Evolutionary conservation across 257 asterid species (phyloP).

Genomic region (Solanum bukasovii): DNA sequence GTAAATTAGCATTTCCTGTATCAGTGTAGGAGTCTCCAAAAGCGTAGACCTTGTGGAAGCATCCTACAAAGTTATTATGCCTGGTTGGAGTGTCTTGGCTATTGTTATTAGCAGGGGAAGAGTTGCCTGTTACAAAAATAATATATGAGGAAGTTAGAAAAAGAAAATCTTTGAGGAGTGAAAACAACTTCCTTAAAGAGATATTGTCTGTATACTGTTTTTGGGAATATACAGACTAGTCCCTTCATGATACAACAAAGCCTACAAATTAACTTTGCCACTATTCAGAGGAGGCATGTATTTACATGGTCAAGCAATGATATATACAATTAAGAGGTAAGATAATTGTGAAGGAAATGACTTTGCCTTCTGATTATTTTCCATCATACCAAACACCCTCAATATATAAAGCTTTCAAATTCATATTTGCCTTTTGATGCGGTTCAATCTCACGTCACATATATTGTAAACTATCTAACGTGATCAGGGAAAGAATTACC

Average conservation of each 20-base stretch:
- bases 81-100: background rate
- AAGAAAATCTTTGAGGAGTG: background rate
- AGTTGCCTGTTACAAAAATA: background rate
- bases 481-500: background rate
- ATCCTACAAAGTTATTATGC: conserved; percentile 2
- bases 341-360: background rate
- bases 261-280: background rate
- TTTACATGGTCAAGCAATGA: background rate
- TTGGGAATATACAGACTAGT: background rate
- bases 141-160: background rate
- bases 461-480: background rate
- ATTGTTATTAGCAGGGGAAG: background rate
- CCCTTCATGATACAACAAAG: background rate
- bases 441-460: background rate
- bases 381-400: background rate
- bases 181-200: background rate
- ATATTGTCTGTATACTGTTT: background rate
- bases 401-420: background rate
- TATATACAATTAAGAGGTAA: background rate
- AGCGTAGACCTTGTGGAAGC: conserved; percentile 28
- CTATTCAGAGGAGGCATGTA: background rate
- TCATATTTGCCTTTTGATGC: background rate
- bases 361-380: background rate
- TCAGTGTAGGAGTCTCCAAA: conserved; percentile 42
- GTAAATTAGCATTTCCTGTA: conserved; percentile 21